A percentile compares a stretch with the other conserved stretches of the same genome.
Evolutionary conservation across 192 early-diverging fungal genomes (phyloP).

Genomic region (Backusella liffmaniae): DNA sequence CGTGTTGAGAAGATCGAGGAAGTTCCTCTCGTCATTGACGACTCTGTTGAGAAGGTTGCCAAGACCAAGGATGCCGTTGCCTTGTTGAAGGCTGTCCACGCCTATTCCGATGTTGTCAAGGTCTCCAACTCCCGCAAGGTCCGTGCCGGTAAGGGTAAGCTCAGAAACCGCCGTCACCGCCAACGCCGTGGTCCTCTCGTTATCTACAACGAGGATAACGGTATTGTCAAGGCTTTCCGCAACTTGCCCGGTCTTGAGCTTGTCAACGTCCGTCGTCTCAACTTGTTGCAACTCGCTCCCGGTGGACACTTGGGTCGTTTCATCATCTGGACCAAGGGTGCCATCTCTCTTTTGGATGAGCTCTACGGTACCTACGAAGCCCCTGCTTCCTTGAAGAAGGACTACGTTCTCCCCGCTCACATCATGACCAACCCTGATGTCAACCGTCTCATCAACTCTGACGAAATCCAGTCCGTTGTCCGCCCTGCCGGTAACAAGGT

Average conservation of each 20-base stretch:
- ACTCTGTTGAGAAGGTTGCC: slow-evolving; percentile 76
- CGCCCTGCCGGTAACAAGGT: slow-evolving; percentile 75
- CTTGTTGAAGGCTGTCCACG: slow-evolving; percentile 89
- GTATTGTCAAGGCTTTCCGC: slow-evolving; percentile 95
- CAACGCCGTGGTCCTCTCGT: slow-evolving; percentile 97
- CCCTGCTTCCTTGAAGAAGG: slow-evolving; percentile 85
- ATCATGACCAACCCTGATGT: slow-evolving; percentile 95
- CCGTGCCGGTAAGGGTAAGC: slow-evolving; percentile 97
- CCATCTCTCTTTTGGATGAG: slow-evolving; percentile 89
- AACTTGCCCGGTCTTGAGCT: slow-evolving; percentile 99
- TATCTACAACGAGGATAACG: slow-evolving; percentile 95
- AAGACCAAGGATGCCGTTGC: slow-evolving; percentile 96
- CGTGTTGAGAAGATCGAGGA: slow-evolving; percentile 91
- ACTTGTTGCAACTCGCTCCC: slow-evolving; percentile 98
- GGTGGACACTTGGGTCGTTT: slow-evolving; percentile 99
- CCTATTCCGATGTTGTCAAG: slow-evolving; percentile 94
- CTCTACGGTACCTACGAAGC: slow-evolving; percentile 89
- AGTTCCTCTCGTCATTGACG: slow-evolving; percentile 89
- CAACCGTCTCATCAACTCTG: slow-evolving; percentile 92
- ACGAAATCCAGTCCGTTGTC: slow-evolving; percentile 94
- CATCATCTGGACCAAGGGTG: slow-evolving; percentile 97
- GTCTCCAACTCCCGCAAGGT: slow-evolving; percentile 94
- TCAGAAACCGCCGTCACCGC: slow-evolving; percentile 96
- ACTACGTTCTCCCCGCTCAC: slow-evolving; percentile 79
- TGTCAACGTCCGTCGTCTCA: slow-evolving; percentile 86